Conservation (phyloP, 139 green algal genomes). For the Volvox africanus region DNA sequence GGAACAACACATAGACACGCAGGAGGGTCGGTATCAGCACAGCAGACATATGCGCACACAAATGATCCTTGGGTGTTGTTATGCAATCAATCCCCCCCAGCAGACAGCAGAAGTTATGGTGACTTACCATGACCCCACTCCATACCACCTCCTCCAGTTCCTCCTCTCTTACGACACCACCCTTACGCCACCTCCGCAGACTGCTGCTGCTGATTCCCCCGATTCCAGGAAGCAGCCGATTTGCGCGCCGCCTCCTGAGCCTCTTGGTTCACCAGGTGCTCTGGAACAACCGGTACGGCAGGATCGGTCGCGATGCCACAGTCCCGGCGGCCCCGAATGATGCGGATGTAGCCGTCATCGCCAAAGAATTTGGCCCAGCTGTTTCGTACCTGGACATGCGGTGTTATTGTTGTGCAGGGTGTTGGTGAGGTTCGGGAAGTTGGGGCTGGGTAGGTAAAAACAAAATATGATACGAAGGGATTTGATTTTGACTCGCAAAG, state of each 20-base stretch:
- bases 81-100: too few species aligned
- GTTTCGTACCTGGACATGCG: conserved; percentile 46
- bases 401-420: too few species aligned
- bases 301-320: conserved; percentile 36
- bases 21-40: too few species aligned
- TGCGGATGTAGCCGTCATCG: conserved; percentile 60
- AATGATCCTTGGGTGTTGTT: too few species aligned
- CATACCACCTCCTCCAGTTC: background rate
- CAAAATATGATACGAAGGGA: too few species aligned
- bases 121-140: background rate
- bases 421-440: background rate
- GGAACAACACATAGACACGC: too few species aligned
- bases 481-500: too few species aligned
- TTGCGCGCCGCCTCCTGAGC: background rate
- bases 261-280: background rate
- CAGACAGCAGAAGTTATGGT: too few species aligned
- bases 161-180: background rate
- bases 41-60: too few species aligned
- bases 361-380: conserved; percentile 60
- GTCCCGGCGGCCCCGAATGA: conserved; percentile 10
- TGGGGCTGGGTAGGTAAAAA: too few species aligned
- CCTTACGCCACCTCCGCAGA: background rate
- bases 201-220: background rate
- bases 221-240: background rate
- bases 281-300: conserved; percentile 8